Percentiles rank a stretch among this genome's conserved stretches.
These are phyloP conservation scores for Penicillium bialowiezense DNA, from an alignment of 495 filamentous ascomycete species.

Conservation along the genomic window DNA sequence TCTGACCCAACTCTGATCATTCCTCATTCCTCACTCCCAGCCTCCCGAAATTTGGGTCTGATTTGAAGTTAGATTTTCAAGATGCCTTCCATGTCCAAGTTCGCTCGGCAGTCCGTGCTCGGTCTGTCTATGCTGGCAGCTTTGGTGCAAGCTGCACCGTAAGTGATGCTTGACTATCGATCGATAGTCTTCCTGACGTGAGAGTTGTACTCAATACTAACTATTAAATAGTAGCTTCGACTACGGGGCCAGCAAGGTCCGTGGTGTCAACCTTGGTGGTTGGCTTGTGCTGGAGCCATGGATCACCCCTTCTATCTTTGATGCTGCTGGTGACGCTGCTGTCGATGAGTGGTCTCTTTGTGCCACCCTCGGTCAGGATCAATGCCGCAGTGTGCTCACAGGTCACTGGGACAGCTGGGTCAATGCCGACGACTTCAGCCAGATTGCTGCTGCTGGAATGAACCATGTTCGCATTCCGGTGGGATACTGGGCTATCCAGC, in stretches of 20 bases:
- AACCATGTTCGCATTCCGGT: constrained; percentile 79
- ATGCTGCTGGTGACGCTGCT: constrained; percentile 43
- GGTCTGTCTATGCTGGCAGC: constrained; percentile 34
- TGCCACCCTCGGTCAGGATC: constrained; percentile 45
- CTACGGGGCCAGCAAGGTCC: constrained; percentile 46
- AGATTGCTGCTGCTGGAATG: constrained; percentile 62
- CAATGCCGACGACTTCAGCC: constrained; percentile 62
- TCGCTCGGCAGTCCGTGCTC: constrained; percentile 31
- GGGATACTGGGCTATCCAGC: constrained; percentile 71
- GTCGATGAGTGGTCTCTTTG: constrained; percentile 65
- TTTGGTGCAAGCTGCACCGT: constrained; percentile 37
- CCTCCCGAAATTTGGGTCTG: constrained; percentile 19
- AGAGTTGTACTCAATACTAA: constrained; percentile 1
- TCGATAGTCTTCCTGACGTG: neutral
- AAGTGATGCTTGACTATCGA: constrained; percentile 13
- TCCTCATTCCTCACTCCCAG: constrained; percentile 26
- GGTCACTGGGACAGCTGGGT: constrained; percentile 65
- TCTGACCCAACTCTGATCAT: constrained; percentile 21
- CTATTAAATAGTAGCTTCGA: constrained; percentile 32
- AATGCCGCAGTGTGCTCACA: constrained; percentile 44
- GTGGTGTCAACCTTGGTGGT: constrained; percentile 57
- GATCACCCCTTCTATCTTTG: constrained; percentile 66
- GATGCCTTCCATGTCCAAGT: constrained; percentile 32
- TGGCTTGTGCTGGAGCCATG: constrained; percentile 61
- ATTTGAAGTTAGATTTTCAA: constrained; percentile 17